Evolutionary conservation across 148 eudicot species (phyloP).

Genomic region (Arbutus unedo): DNA sequence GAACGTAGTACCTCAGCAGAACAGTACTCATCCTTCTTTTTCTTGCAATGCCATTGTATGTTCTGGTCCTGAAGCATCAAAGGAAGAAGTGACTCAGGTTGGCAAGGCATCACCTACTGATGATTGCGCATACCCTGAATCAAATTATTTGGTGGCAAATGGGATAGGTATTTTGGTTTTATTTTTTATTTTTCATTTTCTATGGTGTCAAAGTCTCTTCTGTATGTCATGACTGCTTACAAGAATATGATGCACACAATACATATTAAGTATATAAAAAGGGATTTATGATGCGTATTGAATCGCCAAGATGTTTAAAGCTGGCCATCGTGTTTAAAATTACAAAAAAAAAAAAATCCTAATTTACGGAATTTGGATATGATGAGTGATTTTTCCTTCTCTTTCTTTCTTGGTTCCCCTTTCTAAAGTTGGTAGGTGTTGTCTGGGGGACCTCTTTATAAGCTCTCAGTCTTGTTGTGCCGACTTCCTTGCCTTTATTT

Average conservation of each 20-base stretch:
- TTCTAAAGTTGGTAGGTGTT: not conserved
- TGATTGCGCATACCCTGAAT: constrained; percentile 59
- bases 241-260: not conserved
- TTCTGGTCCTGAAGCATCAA: constrained; percentile 86
- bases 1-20: constrained; percentile 52
- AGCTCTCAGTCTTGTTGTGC: not conserved
- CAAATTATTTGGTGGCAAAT: constrained; percentile 57
- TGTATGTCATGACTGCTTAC: not conserved
- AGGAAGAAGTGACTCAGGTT: constrained; percentile 93
- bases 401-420: not conserved
- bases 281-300: not conserved
- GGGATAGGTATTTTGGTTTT: constrained; percentile 46
- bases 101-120: constrained; percentile 61
- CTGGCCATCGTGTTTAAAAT: not conserved
- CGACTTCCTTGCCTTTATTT: not conserved
- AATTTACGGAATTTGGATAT: not conserved
- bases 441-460: not conserved
- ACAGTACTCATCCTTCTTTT: constrained; percentile 76
- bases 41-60: constrained; percentile 95
- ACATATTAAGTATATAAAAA: not conserved
- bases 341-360: not conserved
- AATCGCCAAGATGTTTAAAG: not conserved
- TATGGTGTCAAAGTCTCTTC: not conserved
- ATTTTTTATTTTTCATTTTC: not conserved
- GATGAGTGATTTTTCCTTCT: not conserved